phyloP scores from a whole-genome alignment of 768 basidiomycete genomes.

The Hygrocybe coccinea region DNA sequence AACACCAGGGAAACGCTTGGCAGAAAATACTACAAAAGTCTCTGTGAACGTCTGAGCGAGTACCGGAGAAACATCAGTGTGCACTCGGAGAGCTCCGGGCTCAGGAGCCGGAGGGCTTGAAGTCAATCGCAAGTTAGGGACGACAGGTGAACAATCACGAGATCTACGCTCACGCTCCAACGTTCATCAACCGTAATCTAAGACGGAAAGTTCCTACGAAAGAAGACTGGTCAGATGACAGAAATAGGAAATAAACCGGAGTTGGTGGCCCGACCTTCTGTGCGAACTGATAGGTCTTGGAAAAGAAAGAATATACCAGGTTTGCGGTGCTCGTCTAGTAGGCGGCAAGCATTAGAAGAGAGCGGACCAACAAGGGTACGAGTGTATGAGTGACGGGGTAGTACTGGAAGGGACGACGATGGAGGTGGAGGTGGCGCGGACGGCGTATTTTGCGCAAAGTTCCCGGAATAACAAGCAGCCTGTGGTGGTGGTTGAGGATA shows the following conservation, averaged over 20 bases:
- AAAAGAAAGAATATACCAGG: constrained; percentile 92
- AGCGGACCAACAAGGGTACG: constrained; percentile 88
- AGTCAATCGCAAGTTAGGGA: constrained; percentile 15
- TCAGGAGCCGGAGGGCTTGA: constrained; percentile 69
- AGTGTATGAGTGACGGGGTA: constrained; percentile 70
- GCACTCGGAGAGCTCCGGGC: constrained; percentile 56
- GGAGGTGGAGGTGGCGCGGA: constrained; percentile 29
- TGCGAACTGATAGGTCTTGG: constrained; percentile 89
- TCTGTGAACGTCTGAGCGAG: constrained; percentile 82
- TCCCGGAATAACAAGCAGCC: constrained; percentile 21
- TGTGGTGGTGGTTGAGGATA: constrained; percentile 30
- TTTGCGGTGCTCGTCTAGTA: constrained; percentile 80
- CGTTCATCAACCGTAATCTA: constrained; percentile 81
- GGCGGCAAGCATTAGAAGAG: constrained; percentile 77
- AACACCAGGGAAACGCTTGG: constrained; percentile 93
- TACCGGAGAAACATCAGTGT: constrained; percentile 67
- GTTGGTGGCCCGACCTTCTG: constrained; percentile 58
- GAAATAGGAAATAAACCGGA: constrained; percentile 6
- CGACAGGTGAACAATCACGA: constrained; percentile 7
- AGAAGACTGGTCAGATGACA: constrained; percentile 9
- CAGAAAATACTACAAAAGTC: constrained; percentile 81
- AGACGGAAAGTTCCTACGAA: constrained; percentile 74
- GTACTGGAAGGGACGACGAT: constrained; percentile 35
- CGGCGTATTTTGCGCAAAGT: constrained; percentile 9
- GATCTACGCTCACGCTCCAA: constrained; percentile 71